Base-by-base conservation (phyloP, 2,329 filamentous ascomycete species). In the Byssochlamys sp. region DNA sequence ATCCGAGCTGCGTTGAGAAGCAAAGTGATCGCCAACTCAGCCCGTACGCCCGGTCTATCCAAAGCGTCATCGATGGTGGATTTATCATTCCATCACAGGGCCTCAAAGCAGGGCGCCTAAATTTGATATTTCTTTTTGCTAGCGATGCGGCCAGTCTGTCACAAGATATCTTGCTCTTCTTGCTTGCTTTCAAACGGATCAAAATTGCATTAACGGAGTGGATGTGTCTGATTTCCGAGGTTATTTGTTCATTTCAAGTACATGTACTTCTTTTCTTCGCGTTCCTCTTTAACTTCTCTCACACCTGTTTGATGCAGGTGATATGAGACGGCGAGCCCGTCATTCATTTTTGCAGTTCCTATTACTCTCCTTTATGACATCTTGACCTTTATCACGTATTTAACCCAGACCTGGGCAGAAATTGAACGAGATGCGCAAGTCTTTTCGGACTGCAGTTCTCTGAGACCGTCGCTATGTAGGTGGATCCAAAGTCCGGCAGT, bases 1-100 rank as follows among this genome's bases (percentile, higher is more conserved):
- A 79, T 83, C 58, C 70, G 75, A 9, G 68, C 66, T 2, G 75
- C 75, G 1, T 62, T 77, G 52, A 66, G 65, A 26, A 63, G 72
- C 0, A 77, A 77, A 60, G 70, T 71, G 1, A 55, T 71, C 7
- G 64, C 62, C 49, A 51, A 54, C 19, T 28, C 33, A 3, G 33
- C 39, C n/a, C 5, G 9, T 2, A 45, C 39, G 5, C 39, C 39
- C n/a, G 39, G 39, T 9, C n/a, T 45, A 19, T 45, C 39, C n/a
- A 45, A 45, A 45, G 39, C 39, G n/a, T 45, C 39, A 24, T 45
- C 39, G 39, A 45, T 45, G 39, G 39, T 45, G 39, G 39, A 45
- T 45, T 45, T 45, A 45, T 24, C 39, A 45, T 45, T 45, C 39
- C n/a, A 19, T 45, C n/a, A 19, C n/a, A n/a, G 39, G 19, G 3